Evolutionary conservation across 2,329 filamentous ascomycete genomes (phyloP).

Genomic region (Trichoderma cornu-damae): DNA sequence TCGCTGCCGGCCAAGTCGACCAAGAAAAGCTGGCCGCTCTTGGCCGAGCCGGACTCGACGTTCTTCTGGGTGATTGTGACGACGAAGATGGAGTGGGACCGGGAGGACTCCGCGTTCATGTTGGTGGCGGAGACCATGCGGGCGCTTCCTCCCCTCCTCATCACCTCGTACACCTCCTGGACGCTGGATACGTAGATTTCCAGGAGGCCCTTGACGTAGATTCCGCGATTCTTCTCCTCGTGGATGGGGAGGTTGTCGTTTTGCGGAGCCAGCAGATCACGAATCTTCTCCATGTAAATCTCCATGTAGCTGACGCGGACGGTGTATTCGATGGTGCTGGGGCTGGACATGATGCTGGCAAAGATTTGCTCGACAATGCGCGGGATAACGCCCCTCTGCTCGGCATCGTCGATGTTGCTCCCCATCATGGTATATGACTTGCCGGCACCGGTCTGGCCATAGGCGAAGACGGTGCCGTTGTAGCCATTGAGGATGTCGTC

Average conservation of each 20-base stretch:
- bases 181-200: constrained; percentile 96
- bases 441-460: constrained; percentile 95
- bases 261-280: constrained; percentile 83
- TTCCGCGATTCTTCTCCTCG: constrained; percentile 92
- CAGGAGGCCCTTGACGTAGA: constrained; percentile 91
- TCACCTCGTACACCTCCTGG: constrained; percentile 92
- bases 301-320: constrained; percentile 99
- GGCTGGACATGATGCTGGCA: constrained; percentile 85
- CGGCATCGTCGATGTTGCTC: constrained; percentile 81
- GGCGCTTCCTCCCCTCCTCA: constrained; percentile 84
- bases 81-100: constrained; percentile 97
- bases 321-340: constrained; percentile 95
- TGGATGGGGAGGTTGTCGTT: constrained; percentile 98
- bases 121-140: constrained; percentile 94
- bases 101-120: constrained; percentile 98
- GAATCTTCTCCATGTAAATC: constrained; percentile 98
- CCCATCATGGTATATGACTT: constrained; percentile 94
- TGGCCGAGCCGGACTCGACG: constrained; percentile 88
- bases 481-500: constrained; percentile 98
- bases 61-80: constrained; percentile 98
- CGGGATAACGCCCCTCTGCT: constrained; percentile 88
- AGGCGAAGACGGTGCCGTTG: constrained; percentile 98
- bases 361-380: constrained; percentile 98
- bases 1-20: constrained; percentile 98
- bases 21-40: constrained; percentile 93